A percentile compares a stretch with the other conserved stretches of the same genome.
Evolutionary conservation across 139 green algal species (phyloP).

Genomic region (Gonium pectorale): DNA sequence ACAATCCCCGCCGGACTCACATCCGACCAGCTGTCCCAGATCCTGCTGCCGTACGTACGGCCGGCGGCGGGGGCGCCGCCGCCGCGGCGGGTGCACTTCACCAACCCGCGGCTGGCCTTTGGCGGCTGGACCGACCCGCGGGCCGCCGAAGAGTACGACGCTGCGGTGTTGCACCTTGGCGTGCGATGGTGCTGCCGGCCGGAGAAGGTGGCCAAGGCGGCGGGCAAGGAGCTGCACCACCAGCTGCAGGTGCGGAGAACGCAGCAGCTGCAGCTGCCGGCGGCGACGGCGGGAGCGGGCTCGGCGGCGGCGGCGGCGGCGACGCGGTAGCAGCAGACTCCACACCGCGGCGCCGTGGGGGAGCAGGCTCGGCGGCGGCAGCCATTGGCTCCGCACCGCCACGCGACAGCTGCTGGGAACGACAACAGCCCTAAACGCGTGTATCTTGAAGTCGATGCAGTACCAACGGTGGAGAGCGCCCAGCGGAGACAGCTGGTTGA

Average conservation of each 20-base stretch:
- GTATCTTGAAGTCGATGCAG: no score
- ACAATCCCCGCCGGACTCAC: constrained; percentile 21
- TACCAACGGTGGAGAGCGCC: no score
- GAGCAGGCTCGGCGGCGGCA: no score
- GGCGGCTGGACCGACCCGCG: constrained; percentile 23
- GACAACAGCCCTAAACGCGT: no score
- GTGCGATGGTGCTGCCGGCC: constrained; percentile 47
- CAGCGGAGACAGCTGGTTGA: no score
- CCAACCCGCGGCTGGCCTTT: constrained; percentile 24
- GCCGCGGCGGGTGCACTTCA: constrained; percentile 25
- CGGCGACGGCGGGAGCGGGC: neutral
- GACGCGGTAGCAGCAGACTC: neutral
- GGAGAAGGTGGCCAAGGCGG: constrained; percentile 28
- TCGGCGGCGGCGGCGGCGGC: neutral
- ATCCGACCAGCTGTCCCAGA: neutral
- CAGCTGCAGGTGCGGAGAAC: constrained; percentile 32
- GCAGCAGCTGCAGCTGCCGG: neutral
- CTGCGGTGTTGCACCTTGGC: neutral
- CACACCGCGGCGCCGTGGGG: no score
- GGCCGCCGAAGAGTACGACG: neutral
- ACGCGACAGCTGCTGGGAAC: no score
- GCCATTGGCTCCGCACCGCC: no score
- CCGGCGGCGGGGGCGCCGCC: no score
- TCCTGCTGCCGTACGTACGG: neutral
- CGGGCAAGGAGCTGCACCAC: constrained; percentile 30